Base-by-base conservation (phyloP, 1,139 yeast genomes). In the Kluyveromyces sp. region DNA sequence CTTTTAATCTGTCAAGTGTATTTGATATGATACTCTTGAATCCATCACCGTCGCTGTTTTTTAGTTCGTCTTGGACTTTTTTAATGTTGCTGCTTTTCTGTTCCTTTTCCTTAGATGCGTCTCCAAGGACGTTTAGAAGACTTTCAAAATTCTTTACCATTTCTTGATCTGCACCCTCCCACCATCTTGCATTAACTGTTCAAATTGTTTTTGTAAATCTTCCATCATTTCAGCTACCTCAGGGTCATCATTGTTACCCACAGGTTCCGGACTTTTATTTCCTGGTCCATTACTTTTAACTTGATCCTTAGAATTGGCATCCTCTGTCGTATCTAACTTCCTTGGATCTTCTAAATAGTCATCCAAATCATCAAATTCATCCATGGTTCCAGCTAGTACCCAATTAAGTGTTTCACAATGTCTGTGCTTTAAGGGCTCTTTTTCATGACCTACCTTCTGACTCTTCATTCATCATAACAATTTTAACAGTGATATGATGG, bases 11-110 rank as follows among this genome's bases (percentile, higher is more conserved):
- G 59, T 82, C 81, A 73, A 89, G 77, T 0, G 97, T 88, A 50
- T 81, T 83, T 46, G 87, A 77, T 64, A 90, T 85, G 6, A 92
- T 86, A 49, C 78, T 78, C 58, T 87, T 86, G 59, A 90, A 84
- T 48, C 77, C 75, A 26, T 10, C 31, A 25, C 29, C 32, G 5
- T 65, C 67, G 28, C 72, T 68, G 41, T 38, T 25, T 37, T 47
- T 34, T 32, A 49, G 45, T 26, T 42, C 42, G 4, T 37, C 52
- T 48, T 27, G 57, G 55, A 6, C 67, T 63, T 32, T 66, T 70
- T 8, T 69, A 65, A 30, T 69, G 74, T 56, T 78, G 81, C 42
- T 67, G 25, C 32, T 26, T 34, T 25, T 10, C 7, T 28, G 26
- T 3, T 31, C 35, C 28, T 34, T 37, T 10, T 37, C 39, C 34